Percentiles rank a stretch among this genome's conserved stretches.
Conservation (phyloP, 768 basidiomycete genomes). For the Pulveroboletus sp. region DNA sequence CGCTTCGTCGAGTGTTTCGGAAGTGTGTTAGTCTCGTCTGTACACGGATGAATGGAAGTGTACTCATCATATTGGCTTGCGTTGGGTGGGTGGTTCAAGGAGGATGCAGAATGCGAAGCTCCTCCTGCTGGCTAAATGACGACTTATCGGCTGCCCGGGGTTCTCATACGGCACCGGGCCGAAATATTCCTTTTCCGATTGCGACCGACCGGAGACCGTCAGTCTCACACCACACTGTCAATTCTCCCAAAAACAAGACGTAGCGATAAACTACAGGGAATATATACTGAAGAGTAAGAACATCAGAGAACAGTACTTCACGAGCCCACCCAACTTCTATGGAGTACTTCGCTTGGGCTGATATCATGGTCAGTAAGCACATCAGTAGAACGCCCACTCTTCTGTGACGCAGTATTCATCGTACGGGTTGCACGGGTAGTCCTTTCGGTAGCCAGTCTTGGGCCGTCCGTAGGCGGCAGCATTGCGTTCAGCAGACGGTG, state of each 20-base stretch:
- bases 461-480: conserved; percentile 27
- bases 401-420: conserved; percentile 68
- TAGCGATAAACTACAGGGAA: conserved; percentile 19
- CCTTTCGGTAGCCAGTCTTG: conserved; percentile 33
- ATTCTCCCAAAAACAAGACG: conserved; percentile 1
- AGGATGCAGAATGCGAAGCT: conserved; percentile 3
- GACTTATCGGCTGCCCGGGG: conserved; percentile 9
- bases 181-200: conserved; percentile 19
- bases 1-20: conserved; percentile 75
- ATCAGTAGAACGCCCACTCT: conserved; percentile 53
- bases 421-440: conserved; percentile 54
- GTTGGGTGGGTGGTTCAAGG: conserved; percentile 9
- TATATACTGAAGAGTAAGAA: conserved; percentile 16
- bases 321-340: conserved; percentile 1
- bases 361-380: background rate
- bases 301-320: conserved; percentile 5
- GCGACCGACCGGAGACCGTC: conserved; percentile 2
- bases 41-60: conserved; percentile 18
- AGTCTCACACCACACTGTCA: background rate
- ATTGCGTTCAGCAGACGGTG: conserved; percentile 25
- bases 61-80: conserved; percentile 57
- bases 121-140: conserved; percentile 13
- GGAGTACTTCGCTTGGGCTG: background rate
- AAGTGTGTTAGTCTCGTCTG: conserved; percentile 26
- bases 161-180: conserved; percentile 9